Percentiles rank a stretch among this genome's conserved stretches.
These are phyloP conservation scores for Verticillium albo-atrum DNA, from an alignment of 2,329 filamentous ascomycete species.

Conservation along the genomic window DNA sequence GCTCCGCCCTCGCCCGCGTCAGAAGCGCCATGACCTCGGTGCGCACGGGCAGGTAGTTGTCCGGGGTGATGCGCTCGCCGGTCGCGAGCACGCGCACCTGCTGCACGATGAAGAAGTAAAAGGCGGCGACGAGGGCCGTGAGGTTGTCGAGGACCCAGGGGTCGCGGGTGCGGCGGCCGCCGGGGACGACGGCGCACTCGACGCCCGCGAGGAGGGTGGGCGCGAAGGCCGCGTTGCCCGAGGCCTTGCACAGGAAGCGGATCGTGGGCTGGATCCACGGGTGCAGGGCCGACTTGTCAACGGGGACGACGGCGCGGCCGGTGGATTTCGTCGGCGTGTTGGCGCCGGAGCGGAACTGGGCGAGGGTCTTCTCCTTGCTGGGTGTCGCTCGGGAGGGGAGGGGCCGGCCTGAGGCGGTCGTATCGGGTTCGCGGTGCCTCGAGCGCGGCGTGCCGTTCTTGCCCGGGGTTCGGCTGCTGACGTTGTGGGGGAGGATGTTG, in stretches of 20 bases:
- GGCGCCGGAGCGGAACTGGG: constrained; percentile 37
- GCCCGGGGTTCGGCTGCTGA: constrained; percentile 26
- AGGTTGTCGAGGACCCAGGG: constrained; percentile 44
- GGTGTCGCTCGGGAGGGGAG: constrained; percentile 31
- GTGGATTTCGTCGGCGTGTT: constrained; percentile 37
- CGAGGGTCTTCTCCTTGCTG: constrained; percentile 39
- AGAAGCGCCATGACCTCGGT: constrained; percentile 36
- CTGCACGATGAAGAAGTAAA: constrained; percentile 57
- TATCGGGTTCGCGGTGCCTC: constrained; percentile 21
- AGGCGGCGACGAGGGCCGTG: constrained; percentile 51
- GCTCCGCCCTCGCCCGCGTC: constrained; percentile 25
- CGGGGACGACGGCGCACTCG: constrained; percentile 46
- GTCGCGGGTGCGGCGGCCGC: constrained; percentile 40
- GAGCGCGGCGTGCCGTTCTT: constrained; percentile 21
- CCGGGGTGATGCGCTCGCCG: constrained; percentile 31
- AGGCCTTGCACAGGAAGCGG: constrained; percentile 58
- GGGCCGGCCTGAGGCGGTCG: constrained; percentile 16
- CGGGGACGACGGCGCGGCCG: constrained; percentile 17
- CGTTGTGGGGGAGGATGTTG: constrained; percentile 54
- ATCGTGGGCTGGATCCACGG: constrained; percentile 68
- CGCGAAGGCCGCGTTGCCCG: constrained; percentile 57
- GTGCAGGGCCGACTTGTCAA: constrained; percentile 38
- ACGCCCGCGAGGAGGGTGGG: constrained; percentile 74
- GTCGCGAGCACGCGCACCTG: constrained; percentile 38
- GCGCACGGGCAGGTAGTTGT: constrained; percentile 39